Evolutionary conservation across 75 land plant species (phyloP).

Genomic region (Picea sitchensis): DNA sequence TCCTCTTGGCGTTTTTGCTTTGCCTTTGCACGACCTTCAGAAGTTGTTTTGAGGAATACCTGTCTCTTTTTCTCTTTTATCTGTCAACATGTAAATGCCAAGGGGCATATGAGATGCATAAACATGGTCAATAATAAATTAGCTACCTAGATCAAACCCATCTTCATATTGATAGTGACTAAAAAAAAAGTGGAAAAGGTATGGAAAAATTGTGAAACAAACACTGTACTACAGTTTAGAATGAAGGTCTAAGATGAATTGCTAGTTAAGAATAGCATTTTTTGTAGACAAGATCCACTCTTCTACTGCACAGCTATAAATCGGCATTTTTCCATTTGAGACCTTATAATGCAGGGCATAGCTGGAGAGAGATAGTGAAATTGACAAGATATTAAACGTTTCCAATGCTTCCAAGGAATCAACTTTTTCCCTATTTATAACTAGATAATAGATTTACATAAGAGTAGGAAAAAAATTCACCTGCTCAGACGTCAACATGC

Average conservation of each 20-base stretch:
- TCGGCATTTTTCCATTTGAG: background rate
- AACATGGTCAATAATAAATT: background rate
- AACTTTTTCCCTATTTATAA: background rate
- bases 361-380: background rate
- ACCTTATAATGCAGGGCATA: background rate
- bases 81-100: conserved; percentile 24
- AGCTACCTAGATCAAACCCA: background rate
- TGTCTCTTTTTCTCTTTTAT: conserved; percentile 89
- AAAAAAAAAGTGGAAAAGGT: background rate
- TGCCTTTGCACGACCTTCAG: conserved; percentile 85
- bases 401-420: background rate
- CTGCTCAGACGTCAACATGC: conserved; percentile 84
- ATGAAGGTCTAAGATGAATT: background rate
- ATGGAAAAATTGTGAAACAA: background rate
- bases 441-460: background rate
- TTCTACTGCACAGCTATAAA: background rate
- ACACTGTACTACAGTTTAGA: background rate
- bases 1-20: conserved; percentile 85
- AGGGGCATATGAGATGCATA: background rate
- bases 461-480: conserved; percentile 27
- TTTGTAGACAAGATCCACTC: background rate
- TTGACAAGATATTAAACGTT: background rate
- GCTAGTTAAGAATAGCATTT: background rate
- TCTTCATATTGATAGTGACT: background rate
- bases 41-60: conserved; percentile 72